Evolutionary conservation across 192 early-diverging fungal genomes (phyloP), one percentile per base, ranked within the genome.

Genomic region (Lunasporangiospora selenospora): DNA sequence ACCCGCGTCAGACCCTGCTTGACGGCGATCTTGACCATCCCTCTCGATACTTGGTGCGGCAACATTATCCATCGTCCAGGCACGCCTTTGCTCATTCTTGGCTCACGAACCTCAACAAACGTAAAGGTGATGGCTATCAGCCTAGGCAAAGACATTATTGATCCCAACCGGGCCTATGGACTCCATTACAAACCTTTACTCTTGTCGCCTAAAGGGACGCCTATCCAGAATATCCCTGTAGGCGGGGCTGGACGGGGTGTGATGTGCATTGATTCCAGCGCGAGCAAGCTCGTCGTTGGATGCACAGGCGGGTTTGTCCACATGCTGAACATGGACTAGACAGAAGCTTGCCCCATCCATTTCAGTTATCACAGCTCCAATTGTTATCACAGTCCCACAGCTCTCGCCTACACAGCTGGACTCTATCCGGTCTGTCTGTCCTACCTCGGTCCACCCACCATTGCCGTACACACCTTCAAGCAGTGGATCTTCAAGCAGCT

Each of bases 31-130:
- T n/a, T 73, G 45, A 63, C 15, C 23, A 58, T 73, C 48, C 41
- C 46, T 0, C 46, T 34, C 12, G 69, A 73, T 21, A 63, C 63
- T 59, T 63, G 69, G 69, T 73, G 69, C 34, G 69, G 69, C 1
- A 73, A 58, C 27, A 34, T 63, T 5, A 63, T 61, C 1, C 60
- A 62, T 23, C 69, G 63, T 38, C n/a, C n/a, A n/a, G 42, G 53
- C n/a, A 53, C 69, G 6, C 69, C 69, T 16, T 8, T 63, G 15
- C 55, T 73, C 5, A 30, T 73, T 47, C 19, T 73, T 7, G 67
- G 67, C 0, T 73, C 67, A 2, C 67, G 67, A n/a, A 63, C 41
- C 21, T 73, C 67, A 21, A 47, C 53, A 11, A n/a, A n/a, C n/a
- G 43, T 45, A 2, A 73, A 58, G 43, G 49, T 73, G 15, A 30